Base-by-base conservation (phyloP, 305 asterid species). In the Euphrasia arctica region DNA sequence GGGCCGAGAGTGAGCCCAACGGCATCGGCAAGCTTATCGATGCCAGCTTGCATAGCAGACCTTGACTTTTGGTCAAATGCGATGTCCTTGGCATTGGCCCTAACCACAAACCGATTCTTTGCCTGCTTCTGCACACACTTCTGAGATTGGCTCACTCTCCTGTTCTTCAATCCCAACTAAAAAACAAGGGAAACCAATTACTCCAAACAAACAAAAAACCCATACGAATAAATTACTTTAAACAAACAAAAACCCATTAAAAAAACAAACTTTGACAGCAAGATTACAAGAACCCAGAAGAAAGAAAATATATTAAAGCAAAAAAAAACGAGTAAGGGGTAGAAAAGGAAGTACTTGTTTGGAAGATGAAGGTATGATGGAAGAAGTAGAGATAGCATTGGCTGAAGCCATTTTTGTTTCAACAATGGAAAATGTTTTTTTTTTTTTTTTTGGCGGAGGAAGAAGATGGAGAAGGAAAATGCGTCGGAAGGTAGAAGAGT, bases 1-100 rank as follows among this genome's bases (percentile, higher is more conserved):
- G 99, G 99, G 29, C 99, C 99, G 64, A 93, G 95, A 28, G 99
- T 90, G 28, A 90, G 95, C 2, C 91, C 97, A 54, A 93, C 99
- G 28, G 87, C 95, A 73, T 90, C 95, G 9, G 97, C 95, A 3
- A 93, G 95, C 82, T 93, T 93, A 69, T 90, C 97, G 4, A 93
- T 93, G 9, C 99, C 99, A 13, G 95, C 78, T 69, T 86, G 97
- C 83, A 86, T 81, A 7, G 95, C 92, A 58, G 80, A 52, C 84
- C 96, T 83, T n/a, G 99, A 84, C 25, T 79, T 73, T 85, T 93
- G 97, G 76, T 80, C 96, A 81, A 84, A 93, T 0, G 94, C 90
- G 61, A 93, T 93, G 4, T 93, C 97, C 84, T 93, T 93, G 58
- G 96, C 89, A 68, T 78, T 77, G 39, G 97, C 95, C 77, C 83